Evolutionary conservation across 306 rosid genomes (phyloP).

Genomic region (Biancaea sappan): DNA sequence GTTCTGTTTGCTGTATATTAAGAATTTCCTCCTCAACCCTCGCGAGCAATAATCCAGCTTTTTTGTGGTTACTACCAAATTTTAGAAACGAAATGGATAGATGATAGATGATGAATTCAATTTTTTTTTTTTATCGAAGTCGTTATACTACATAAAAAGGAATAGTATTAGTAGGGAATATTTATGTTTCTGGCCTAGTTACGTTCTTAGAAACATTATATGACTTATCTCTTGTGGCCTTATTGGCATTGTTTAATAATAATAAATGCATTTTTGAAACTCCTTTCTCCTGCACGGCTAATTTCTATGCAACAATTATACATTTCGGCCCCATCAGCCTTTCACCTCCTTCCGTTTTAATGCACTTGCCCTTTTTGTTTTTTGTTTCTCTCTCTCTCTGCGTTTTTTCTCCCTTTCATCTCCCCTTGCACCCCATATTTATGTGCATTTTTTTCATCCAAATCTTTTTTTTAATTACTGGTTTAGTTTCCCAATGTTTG

Average conservation of each 20-base stretch:
- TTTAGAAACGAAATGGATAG: not conserved
- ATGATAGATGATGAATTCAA: too few relatives aligned
- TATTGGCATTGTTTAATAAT: not conserved
- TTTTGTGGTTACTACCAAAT: slow-evolving; percentile 21
- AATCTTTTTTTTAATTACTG: too few relatives aligned
- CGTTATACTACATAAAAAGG: not conserved
- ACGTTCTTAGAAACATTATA: not conserved
- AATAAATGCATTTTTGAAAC: not conserved
- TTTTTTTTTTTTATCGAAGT: not conserved
- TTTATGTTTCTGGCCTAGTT: not conserved
- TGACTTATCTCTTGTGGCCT: not conserved
- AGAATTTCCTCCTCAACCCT: not conserved
- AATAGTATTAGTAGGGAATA: not conserved
- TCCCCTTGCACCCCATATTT: too few relatives aligned
- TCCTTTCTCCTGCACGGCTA: not conserved
- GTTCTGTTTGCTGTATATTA: not conserved
- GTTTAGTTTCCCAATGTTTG: too few relatives aligned
- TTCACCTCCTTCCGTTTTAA: too few relatives aligned
- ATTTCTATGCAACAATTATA: not conserved
- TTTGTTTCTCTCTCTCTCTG: too few relatives aligned
- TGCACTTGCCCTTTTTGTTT: too few relatives aligned
- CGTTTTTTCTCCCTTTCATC: too few relatives aligned
- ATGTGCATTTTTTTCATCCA: too few relatives aligned
- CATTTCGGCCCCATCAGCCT: not conserved
- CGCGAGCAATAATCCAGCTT: not conserved